Conservation (phyloP, 257 asterid species). For the Hygrophila difformis region DNA sequence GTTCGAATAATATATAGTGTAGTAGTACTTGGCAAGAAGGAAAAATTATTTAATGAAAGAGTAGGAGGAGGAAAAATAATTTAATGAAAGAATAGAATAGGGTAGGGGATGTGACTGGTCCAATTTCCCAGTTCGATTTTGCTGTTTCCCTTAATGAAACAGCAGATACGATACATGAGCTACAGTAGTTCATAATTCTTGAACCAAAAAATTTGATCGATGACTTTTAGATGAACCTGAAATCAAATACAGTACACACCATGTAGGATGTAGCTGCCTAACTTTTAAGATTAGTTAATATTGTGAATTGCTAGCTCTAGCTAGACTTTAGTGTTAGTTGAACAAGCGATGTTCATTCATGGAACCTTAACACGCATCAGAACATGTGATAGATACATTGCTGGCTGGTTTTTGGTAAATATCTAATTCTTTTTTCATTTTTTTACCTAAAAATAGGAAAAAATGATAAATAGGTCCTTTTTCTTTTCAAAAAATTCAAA, state of each 20-base stretch:
- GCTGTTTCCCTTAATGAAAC: slow-evolving; percentile 54
- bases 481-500: too few relatives aligned
- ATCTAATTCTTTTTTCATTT: too few relatives aligned
- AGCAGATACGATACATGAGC: slow-evolving; percentile 9
- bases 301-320: not conserved
- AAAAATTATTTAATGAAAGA: not conserved
- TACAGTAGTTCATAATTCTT: not conserved
- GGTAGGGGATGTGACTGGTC: slow-evolving; percentile 28
- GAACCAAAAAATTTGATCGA: too few relatives aligned
- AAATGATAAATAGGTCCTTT: too few relatives aligned
- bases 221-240: too few relatives aligned
- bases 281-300: not conserved
- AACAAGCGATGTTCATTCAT: not conserved
- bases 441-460: too few relatives aligned
- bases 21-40: too few relatives aligned
- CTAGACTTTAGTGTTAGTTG: not conserved
- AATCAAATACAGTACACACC: too few relatives aligned
- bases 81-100: slow-evolving; percentile 2
- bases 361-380: too few relatives aligned
- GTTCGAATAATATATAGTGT: too few relatives aligned
- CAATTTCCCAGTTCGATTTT: slow-evolving; percentile 50
- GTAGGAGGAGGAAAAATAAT: not conserved
- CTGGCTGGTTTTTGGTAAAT: too few relatives aligned
- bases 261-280: not conserved
- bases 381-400: too few relatives aligned